Evolutionary conservation across 2,329 filamentous ascomycete genomes (phyloP), one percentile per base, ranked within the genome.

Genomic region (Apiospora phragmitis): DNA sequence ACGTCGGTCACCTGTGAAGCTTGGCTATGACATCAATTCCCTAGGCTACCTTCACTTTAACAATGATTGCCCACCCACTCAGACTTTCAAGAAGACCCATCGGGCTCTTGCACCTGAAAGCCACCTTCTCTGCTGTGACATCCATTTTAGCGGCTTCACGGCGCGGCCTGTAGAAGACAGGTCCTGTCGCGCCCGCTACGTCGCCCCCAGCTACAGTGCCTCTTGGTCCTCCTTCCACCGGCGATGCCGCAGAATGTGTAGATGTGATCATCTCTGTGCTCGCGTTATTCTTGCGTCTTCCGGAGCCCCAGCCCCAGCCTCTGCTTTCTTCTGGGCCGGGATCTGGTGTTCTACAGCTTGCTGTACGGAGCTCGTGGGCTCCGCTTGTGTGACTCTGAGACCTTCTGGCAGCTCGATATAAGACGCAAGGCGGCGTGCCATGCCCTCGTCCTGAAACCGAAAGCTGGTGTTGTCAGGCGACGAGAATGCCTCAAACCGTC

Each of bases 81-180:
- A 79, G 79, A 42, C 84, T 86, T 75, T 89, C 86, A 82, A 83
- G 86, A 1, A 89, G 77, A 0, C 86, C 87, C 75, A 89, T 80
- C 18, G 83, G 84, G 29, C 86, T 89, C 76, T 87, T 83, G 65
- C 76, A 76, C n/a, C 87, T 76, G 70, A 89, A 88, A 0, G 85
- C 84, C 1, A 87, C 81, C 73, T 87, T 83, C 67, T 88, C 82
- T 0, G 84, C 83, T 35, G 76, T 77, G 2, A 83, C 82, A 3
- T 74, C 77, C 82, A 88, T 85, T 55, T 38, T 24, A 29, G 69
- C 47, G 9, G 26, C 16, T 29, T 18, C 18, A 11, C 21, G 32
- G n/a, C 21, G 47, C n/a, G 29, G 29, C 14, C 32, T 35, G 11
- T 16, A 47, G 12, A 47, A 47, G 5, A 24, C 32, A 29, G 43